Evolutionary conservation across 2,329 filamentous ascomycete genomes (phyloP), one percentile per base, ranked within the genome.

Genomic region (Trichoderma asperellum): DNA sequence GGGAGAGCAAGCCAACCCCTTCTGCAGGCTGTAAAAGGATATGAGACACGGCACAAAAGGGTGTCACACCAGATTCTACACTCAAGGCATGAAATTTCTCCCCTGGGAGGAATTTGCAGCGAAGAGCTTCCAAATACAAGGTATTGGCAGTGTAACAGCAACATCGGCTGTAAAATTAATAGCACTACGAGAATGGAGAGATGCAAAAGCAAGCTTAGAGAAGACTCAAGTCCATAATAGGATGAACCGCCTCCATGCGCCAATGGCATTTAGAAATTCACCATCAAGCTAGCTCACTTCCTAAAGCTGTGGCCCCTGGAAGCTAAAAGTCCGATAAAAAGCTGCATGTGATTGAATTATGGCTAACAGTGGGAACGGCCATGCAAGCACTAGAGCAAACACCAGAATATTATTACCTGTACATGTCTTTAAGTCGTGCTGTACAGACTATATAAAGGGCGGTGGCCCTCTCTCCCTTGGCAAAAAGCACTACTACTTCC

Each of bases 331-430:
- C 29, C 29, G 14, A 53, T 53, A 24, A 5, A 6, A 11, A 43
- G 49, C 49, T 64, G 49, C 35, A 64, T 24, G 24, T 16, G 34
- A 64, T 24, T 12, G 24, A 16, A 53, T 24, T 21, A 18, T 14
- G 35, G 53, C 61, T 67, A 18, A 18, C 43, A 43, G 53, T 37
- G 40, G 55, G 32, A 8, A 67, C 63, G 57, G 63, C 49, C 63
- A 66, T 59, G 64, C 64, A 29, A 58, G 16, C 10, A 35, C 34
- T 35, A n/a, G 35, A 43, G 57, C 47, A n/a, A 10, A 32, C 55
- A 34, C 21, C 63, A 66, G 29, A 55, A n/a, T 12, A 58, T 24
- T 65, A 32, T 65, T 43, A 43, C 62, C 21, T 4, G 32, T 32
- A 32, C 32, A 8, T 40, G 49, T 12, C 4, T n/a, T 8, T 12